Evolutionary conservation across 2,329 filamentous ascomycete species (phyloP), one percentile per base, ranked within the genome.

Genomic region (Aschersonia sp.): DNA sequence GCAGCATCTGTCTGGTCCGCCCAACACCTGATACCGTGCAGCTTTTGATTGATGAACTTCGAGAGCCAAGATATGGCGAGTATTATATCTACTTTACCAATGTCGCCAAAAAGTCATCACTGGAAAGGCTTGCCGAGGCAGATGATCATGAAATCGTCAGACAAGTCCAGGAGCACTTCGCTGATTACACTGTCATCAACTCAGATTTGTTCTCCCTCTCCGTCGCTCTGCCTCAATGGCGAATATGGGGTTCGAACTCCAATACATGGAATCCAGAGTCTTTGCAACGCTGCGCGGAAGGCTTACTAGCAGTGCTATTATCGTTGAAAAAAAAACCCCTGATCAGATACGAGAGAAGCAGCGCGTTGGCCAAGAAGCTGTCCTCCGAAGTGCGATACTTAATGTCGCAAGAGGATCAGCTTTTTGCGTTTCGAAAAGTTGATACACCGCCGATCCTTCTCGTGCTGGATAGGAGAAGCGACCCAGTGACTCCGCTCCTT

Each of bases 31-130:
- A 94, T 55, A 94, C 90, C 5, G 88, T 97, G 59, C 89, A 98
- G 61, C 79, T 85, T 52, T 76, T 98, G 47, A 90, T 98, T 55
- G 92, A 98, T 59, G 92, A 98, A 69, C 75, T 98, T 48, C 79
- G 92, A 51, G 90, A 97, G 45, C 94, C 92, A 5, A 95, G 89
- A 62, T 98, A 98, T 58, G 90, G 92, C 54, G 92, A 98, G 68
- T 98, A 98, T 66, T 81, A 94, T 60, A 77, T 98, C 48, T 95
- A 94, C 65, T 95, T 98, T 65, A 97, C 88, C 71, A 98, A 98
- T 63, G 84, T 98, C 50, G 83, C 92, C 59, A 94, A 94, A 65
- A 98, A 98, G 66, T 97, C 92, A 2, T 86, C 90, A 0, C 73
- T 98, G 30, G 92, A 98, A 64, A 79, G 92, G 42, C 72, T 98